A percentile compares a stretch with the other conserved stretches of the same genome.
Evolutionary conservation across 192 early-diverging fungal species (phyloP).

Genomic region (Geosiphon pyriformis): DNA sequence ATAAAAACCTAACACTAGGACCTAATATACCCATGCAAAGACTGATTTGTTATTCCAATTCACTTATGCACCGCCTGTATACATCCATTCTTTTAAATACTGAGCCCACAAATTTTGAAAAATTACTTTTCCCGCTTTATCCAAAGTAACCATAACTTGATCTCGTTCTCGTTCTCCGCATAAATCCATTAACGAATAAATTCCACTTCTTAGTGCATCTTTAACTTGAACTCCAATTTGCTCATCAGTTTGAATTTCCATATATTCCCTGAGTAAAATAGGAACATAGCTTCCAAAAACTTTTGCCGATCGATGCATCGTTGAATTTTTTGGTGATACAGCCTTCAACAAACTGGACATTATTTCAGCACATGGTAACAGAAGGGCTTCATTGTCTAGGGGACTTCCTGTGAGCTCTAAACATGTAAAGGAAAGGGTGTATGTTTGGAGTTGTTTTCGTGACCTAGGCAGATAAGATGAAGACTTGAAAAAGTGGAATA

Average conservation of each 20-base stretch:
- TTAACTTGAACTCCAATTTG: constrained; percentile 39
- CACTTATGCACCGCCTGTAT: constrained; percentile 39
- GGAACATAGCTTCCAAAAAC: constrained; percentile 47
- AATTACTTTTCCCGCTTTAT: constrained; percentile 46
- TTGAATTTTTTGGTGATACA: constrained; percentile 3
- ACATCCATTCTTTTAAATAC: constrained; percentile 49
- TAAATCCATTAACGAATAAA: constrained; percentile 60
- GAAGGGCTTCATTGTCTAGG: constrained; percentile 30
- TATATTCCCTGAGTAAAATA: constrained; percentile 48
- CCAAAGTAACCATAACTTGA: constrained; percentile 57
- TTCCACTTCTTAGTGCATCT: constrained; percentile 43
- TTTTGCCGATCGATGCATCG: constrained; percentile 23
- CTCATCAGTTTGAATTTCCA: constrained; percentile 50
- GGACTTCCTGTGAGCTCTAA: constrained; percentile 7
- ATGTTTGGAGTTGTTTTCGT: neutral
- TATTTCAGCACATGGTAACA: constrained; percentile 31
- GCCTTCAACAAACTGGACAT: constrained; percentile 17
- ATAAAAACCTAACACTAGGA: too few species aligned
- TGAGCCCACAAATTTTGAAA: constrained; percentile 46
- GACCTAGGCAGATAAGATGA: neutral
- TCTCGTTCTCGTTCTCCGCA: constrained; percentile 61
- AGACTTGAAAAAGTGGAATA: constrained; percentile 58
- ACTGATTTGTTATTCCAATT: too few species aligned
- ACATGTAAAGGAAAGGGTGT: constrained; percentile 6
- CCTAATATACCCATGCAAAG: too few species aligned